These are phyloP conservation scores for Corymbia calophylla DNA, from an alignment of 441 rosid genomes.

Conservation along the genomic window DNA sequence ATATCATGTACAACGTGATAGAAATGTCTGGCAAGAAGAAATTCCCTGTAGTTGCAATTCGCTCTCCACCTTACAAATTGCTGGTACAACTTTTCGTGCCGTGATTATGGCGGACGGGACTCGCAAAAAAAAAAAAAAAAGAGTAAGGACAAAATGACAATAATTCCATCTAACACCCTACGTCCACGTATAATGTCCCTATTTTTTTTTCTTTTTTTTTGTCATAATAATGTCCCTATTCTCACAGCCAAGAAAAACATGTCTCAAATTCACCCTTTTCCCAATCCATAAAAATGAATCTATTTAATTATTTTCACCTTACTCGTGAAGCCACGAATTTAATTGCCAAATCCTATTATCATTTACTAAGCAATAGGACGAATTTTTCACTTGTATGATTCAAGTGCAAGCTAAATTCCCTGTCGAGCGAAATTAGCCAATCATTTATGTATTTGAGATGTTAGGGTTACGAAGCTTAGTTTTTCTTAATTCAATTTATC, in stretches of 20 bases:
- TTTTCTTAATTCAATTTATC: background rate
- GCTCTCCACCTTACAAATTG: background rate
- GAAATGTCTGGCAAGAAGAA: background rate
- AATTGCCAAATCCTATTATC: background rate
- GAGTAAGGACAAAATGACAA: background rate
- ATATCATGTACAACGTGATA: background rate
- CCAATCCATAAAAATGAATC: background rate
- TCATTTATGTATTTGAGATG: background rate
- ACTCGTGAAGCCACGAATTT: background rate
- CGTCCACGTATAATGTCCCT: background rate
- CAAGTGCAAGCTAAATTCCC: background rate
- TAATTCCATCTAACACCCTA: background rate
- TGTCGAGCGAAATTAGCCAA: background rate
- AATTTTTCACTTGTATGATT: background rate
- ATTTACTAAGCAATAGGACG: background rate
- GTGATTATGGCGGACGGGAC: background rate
- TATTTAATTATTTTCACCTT: background rate
- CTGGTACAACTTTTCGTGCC: background rate
- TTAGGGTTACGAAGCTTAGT: background rate
- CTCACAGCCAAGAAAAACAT: background rate
- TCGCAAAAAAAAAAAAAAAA: background rate
- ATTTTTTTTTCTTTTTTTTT: too few relatives aligned
- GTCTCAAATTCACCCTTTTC: background rate
- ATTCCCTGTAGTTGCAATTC: background rate
- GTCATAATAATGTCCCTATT: too few relatives aligned